Conservation (phyloP, 805 yeast genomes). For the Grigorovia humatica region DNA sequence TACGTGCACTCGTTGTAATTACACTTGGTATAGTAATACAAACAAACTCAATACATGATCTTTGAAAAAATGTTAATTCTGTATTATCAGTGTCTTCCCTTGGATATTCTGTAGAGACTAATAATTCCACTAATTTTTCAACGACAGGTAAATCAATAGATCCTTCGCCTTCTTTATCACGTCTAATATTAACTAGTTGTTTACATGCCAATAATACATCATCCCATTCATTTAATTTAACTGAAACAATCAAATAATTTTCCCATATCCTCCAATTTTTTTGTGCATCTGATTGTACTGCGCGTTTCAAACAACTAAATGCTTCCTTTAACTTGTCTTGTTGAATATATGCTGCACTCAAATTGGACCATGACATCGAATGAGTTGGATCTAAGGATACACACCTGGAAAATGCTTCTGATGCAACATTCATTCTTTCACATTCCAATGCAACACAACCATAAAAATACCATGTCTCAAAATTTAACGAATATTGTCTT, state of each 20-base stretch:
- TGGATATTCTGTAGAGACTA: slow-evolving; percentile 44
- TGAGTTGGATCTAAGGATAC: slow-evolving; percentile 75
- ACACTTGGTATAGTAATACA: slow-evolving; percentile 58
- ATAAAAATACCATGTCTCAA: slow-evolving; percentile 82
- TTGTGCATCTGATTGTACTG: slow-evolving; percentile 60
- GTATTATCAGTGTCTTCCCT: slow-evolving; percentile 22
- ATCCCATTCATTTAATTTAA: slow-evolving; percentile 75
- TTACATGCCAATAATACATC: slow-evolving; percentile 73
- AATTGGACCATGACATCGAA: slow-evolving; percentile 82
- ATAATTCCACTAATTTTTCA: slow-evolving; percentile 58
- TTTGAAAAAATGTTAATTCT: slow-evolving; percentile 52
- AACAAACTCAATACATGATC: slow-evolving; percentile 58
- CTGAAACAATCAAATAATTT: slow-evolving; percentile 74
- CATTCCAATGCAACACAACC: slow-evolving; percentile 83
- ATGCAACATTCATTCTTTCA: slow-evolving; percentile 60
- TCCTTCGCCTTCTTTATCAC: slow-evolving; percentile 47
- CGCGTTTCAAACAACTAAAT: slow-evolving; percentile 72
- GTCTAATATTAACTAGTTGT: slow-evolving; percentile 47
- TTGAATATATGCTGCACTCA: slow-evolving; percentile 68
- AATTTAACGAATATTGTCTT: slow-evolving; percentile 58
- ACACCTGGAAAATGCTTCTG: slow-evolving; percentile 88
- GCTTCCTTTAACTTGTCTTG: slow-evolving; percentile 65
- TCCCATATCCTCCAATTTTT: slow-evolving; percentile 88
- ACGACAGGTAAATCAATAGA: slow-evolving; percentile 67
- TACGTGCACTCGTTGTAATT: slow-evolving; percentile 46